phyloP scores from a whole-genome alignment of 495 filamentous ascomycete species.

The Xylaria bambusicola region DNA sequence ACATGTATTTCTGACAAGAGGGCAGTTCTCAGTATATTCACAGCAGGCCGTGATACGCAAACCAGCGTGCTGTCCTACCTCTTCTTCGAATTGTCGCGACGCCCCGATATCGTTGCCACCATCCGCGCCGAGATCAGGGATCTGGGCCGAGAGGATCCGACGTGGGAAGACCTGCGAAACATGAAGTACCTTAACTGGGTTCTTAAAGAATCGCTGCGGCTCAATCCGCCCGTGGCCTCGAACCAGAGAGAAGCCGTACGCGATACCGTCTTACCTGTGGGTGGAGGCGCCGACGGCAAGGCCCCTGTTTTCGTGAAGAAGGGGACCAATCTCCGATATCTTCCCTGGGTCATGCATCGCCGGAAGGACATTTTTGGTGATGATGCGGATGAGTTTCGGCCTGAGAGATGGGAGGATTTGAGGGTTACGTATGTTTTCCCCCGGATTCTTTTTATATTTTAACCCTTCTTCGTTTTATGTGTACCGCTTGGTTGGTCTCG shows the following conservation, averaged over 20 bases:
- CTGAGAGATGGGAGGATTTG: slow-evolving; percentile 47
- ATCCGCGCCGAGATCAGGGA: slow-evolving; percentile 50
- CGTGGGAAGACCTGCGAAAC: slow-evolving; percentile 48
- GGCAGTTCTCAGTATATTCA: slow-evolving; percentile 22
- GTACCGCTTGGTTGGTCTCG: too few relatives aligned
- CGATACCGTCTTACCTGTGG: slow-evolving; percentile 49
- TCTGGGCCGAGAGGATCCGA: slow-evolving; percentile 28
- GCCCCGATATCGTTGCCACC: slow-evolving; percentile 51
- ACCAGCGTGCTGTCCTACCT: slow-evolving; percentile 58
- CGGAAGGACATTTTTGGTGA: slow-evolving; percentile 45
- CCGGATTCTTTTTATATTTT: background rate
- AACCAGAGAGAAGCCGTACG: slow-evolving; percentile 56
- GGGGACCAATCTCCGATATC: slow-evolving; percentile 46
- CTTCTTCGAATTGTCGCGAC: slow-evolving; percentile 63
- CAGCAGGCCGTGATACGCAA: slow-evolving; percentile 62
- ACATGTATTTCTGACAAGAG: too few relatives aligned
- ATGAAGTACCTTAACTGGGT: slow-evolving; percentile 55
- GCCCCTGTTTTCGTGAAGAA: slow-evolving; percentile 49
- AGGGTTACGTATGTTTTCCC: slow-evolving; percentile 18
- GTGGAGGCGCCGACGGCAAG: slow-evolving; percentile 45
- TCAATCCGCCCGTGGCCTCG: slow-evolving; percentile 60
- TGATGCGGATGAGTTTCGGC: slow-evolving; percentile 48
- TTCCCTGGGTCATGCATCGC: slow-evolving; percentile 49
- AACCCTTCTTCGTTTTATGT: too few relatives aligned
- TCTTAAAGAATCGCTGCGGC: slow-evolving; percentile 53